Conservation (phyloP, 1,139 yeast genomes). For the Diutina siamensis region DNA sequence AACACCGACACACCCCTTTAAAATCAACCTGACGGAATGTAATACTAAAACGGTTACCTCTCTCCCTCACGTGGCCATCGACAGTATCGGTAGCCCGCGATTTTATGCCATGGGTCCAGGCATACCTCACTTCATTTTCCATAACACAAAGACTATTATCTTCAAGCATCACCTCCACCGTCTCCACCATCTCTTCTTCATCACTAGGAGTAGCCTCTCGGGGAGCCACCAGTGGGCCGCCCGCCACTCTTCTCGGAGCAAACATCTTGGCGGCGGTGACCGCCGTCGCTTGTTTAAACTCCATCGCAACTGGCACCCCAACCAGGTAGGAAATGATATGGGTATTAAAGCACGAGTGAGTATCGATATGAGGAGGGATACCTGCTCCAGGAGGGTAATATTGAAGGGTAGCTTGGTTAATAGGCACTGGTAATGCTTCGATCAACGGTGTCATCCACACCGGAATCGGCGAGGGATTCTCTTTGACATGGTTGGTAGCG, state of each 20-base stretch:
- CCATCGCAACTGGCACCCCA: neutral
- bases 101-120: conserved; percentile 4
- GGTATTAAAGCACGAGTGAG: conserved; percentile 2
- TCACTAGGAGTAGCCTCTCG: neutral
- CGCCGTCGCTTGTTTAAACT: neutral
- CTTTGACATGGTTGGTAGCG: conserved; percentile 1
- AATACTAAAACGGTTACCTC: conserved; percentile 2
- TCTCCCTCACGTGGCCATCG: neutral
- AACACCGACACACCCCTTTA: neutral
- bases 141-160: neutral
- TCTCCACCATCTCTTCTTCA: neutral
- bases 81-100: conserved; percentile 2
- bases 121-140: conserved; percentile 1
- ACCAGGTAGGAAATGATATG: neutral
- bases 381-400: conserved; percentile 5
- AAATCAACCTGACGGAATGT: neutral
- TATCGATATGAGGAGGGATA: conserved; percentile 4
- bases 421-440: neutral
- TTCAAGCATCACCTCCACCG: neutral
- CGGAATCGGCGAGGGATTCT: neutral
- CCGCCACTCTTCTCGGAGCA: conserved; percentile 1
- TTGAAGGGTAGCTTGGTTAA: conserved; percentile 1
- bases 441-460: neutral
- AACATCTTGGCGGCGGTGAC: conserved; percentile 2
- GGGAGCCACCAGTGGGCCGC: neutral